Evolutionary conservation across 148 eudicot species (phyloP), one percentile per base, ranked within the genome.

Genomic region (Arctostaphylos glauca): DNA sequence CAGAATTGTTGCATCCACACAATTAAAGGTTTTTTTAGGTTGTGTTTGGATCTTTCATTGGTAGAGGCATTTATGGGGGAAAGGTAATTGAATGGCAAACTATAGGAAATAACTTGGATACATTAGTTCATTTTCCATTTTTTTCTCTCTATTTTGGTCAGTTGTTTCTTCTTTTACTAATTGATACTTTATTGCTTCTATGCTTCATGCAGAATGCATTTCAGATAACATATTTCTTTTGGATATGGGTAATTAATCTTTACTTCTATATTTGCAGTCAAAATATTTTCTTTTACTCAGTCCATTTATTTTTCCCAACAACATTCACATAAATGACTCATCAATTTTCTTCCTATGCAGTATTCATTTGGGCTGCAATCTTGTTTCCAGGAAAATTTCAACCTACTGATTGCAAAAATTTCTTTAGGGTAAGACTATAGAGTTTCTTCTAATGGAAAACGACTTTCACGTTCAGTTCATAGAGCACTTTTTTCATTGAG

Each of bases 141-240:
- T 64, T 23, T 15, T 9, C 41, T 66, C 6, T 16, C 59, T 7
- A 50, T 0, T 38, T 25, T 67, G 3, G 3, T 18, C 55, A 79
- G 46, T 74, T 9, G 38, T 59, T 59, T 23, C 31, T 76, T 81
- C 52, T 6, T 43, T 73, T 67, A 25, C 79, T 70, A 58, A 80
- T 21, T 58, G 13, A 23, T 7, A 75, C 13, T 79, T 60, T 81
- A 0, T 80, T 59, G 70, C 48, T 77, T 83, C 25, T 8, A 43
- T 83, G 70, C 48, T 78, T 8, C 44, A 8, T 85, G 88, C 98
- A 93, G 98, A 96, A 94, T 84, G 97, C 99, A n/a, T 96, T 96
- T 86, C 97, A 96, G 87, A 81, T 94, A 38, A 94, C 97, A 59
- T 96, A 94, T 83, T 91, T 93, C 87, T 84, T 96, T 77, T 96